These are phyloP conservation scores for Zelopaecilomyces penicillatus DNA, from an alignment of 2,329 filamentous ascomycete genomes.

Conservation along the genomic window DNA sequence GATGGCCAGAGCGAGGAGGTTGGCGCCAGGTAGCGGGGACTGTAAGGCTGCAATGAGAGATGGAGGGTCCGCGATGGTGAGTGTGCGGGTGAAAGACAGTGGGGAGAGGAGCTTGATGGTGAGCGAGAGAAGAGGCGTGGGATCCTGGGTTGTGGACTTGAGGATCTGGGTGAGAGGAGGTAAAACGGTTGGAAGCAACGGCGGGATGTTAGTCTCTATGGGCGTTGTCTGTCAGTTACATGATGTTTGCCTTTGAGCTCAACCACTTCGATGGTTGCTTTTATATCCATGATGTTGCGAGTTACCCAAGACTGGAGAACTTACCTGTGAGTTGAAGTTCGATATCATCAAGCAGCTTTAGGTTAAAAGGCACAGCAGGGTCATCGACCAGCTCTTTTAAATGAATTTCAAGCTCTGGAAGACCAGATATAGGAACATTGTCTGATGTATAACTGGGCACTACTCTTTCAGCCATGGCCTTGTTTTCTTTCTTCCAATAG, in stretches of 20 bases:
- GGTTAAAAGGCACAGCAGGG: constrained; percentile 33
- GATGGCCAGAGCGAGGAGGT: constrained; percentile 48
- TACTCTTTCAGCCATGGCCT: constrained; percentile 20
- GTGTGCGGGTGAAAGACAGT: constrained; percentile 41
- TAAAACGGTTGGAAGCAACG: constrained; percentile 44
- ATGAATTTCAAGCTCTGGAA: constrained; percentile 47
- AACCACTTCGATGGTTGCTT: neutral
- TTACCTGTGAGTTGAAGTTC: constrained; percentile 49
- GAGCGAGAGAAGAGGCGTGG: constrained; percentile 41
- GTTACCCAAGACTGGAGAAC: neutral
- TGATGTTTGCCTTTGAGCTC: neutral
- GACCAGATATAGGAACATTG: constrained; percentile 38
- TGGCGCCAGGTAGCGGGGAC: constrained; percentile 47
- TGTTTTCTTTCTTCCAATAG: too few relatives aligned
- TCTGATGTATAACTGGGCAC: constrained; percentile 32
- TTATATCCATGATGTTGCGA: neutral
- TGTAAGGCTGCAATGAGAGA: constrained; percentile 43
- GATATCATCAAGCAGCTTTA: constrained; percentile 49
- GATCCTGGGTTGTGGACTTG: constrained; percentile 41
- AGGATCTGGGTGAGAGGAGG: constrained; percentile 46
- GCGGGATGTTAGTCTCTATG: constrained; percentile 42
- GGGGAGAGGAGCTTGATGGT: constrained; percentile 48
- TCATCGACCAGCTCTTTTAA: constrained; percentile 41
- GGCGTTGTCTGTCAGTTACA: neutral
- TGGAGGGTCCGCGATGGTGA: constrained; percentile 43